phyloP scores from a whole-genome alignment of 176 grass and related monocot species.

The Musa acuminata region DNA sequence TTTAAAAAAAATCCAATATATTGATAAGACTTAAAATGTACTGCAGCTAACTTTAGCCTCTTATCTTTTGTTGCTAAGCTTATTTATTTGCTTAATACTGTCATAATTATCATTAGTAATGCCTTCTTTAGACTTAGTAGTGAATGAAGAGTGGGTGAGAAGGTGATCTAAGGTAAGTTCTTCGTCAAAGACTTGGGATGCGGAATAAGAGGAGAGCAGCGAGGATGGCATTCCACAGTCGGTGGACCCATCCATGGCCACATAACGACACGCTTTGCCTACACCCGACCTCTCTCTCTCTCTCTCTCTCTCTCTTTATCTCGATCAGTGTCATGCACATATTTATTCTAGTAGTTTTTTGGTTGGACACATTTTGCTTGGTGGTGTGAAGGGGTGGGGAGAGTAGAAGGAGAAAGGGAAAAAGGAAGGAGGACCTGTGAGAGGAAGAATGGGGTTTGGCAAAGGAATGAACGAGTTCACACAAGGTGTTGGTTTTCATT shows the following conservation, averaged over 20 bases:
- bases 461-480: neutral
- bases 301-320: no score
- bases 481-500: no score
- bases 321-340: neutral
- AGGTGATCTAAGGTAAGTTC: neutral
- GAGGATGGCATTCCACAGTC: neutral
- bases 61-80: no score
- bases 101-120: no score
- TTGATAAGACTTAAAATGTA: no score
- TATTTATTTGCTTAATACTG: no score
- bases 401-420: neutral
- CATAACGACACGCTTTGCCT: constrained; percentile 8
- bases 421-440: neutral
- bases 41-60: no score
- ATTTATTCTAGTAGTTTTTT: no score
- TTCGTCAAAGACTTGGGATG: neutral
- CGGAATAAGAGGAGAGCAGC: neutral
- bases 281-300: neutral
- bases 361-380: no score
- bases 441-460: neutral
- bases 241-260: neutral
- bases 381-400: no score
- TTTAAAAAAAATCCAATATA: no score
- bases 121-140: no score
- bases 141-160: neutral